These are phyloP conservation scores for Beauveria brongniartii DNA, from an alignment of 2,329 filamentous ascomycete genomes.

Conservation along the genomic window DNA sequence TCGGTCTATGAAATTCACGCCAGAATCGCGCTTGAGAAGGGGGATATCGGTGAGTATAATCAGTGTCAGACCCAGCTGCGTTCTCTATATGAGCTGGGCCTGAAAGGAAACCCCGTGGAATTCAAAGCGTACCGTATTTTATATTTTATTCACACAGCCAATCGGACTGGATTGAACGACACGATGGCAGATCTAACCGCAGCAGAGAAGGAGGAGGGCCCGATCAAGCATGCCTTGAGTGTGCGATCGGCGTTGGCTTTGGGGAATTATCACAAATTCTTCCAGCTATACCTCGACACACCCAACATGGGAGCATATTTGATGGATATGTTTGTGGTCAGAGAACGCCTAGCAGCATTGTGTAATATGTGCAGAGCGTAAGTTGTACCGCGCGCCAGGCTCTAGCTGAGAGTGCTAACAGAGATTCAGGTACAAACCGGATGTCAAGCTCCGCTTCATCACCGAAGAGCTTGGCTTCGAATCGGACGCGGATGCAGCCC, in stretches of 20 bases:
- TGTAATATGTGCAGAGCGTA: constrained; percentile 93
- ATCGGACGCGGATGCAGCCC: constrained; percentile 79
- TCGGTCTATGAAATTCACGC: constrained; percentile 96
- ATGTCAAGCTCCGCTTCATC: constrained; percentile 81
- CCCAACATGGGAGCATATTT: constrained; percentile 97
- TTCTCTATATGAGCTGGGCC: constrained; percentile 76
- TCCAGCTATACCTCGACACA: constrained; percentile 88
- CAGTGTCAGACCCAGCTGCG: constrained; percentile 98
- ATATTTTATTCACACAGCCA: constrained; percentile 98
- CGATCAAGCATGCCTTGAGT: constrained; percentile 84
- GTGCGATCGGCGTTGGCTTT: constrained; percentile 87
- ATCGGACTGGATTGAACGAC: constrained; percentile 96
- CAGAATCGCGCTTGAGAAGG: constrained; percentile 93
- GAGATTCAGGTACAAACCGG: constrained; percentile 73
- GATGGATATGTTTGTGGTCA: constrained; percentile 97
- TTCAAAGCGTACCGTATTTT: constrained; percentile 99
- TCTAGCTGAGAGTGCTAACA: not conserved
- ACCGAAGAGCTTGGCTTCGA: constrained; percentile 96
- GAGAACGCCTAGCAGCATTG: constrained; percentile 84
- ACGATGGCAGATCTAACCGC: constrained; percentile 96
- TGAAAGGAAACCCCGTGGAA: constrained; percentile 85
- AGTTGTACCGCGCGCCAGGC: constrained; percentile 27
- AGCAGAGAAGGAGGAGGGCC: constrained; percentile 80
- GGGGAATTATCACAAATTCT: constrained; percentile 97
- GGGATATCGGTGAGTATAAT: constrained; percentile 99